Base-by-base conservation (phyloP, 2,329 filamentous ascomycete species). In the Simplicillium sp. region DNA sequence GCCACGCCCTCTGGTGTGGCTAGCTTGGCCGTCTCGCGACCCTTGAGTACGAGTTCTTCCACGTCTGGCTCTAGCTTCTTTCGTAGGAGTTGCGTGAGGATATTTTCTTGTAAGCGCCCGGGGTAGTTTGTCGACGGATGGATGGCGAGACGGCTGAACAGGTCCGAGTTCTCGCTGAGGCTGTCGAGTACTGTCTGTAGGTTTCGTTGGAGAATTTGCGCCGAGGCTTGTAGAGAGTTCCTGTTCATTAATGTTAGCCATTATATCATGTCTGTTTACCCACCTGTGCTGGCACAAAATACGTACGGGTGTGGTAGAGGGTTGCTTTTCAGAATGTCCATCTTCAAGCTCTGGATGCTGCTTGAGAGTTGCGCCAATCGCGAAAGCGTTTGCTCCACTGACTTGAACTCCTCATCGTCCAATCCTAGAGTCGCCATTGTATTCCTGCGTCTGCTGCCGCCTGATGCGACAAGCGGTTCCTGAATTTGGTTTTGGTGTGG, bases 61-160 rank as follows among this genome's bases (percentile, higher is more conserved):
- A 88, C 80, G 17, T 77, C 71, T 0, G 86, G 85, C 49, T 92
- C 87, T 37, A 88, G 72, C 57, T 92, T 92, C 62, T 92, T 94
- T 32, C 87, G 81, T 28, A 94, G 67, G 2, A 94, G 68, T 51
- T 82, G 76, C 18, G 75, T 70, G 1, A 90, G 70, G 4, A 86
- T 69, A 37, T 60, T 64, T 57, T 84, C 77, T 44, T 86, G 79
- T 5, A 73, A 81, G 50, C 74, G 80, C 31, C 77, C 82, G 4
- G 78, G 87, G 61, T 77, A 92, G 57, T 80, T 80, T 2, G 86
- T 84, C 11, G 81, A 78, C 0, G 87, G 87, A 55, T 85, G 87
- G 16, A 85, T 75, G 47, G 84, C 82, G 39, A 87, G 71, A 41
- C 78, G 77, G 42, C 71, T 72, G 46, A 94, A 78, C 36, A 87